Evolutionary conservation across 2,329 filamentous ascomycete genomes (phyloP).

Genomic region (Ophiostoma triangulosporum): DNA sequence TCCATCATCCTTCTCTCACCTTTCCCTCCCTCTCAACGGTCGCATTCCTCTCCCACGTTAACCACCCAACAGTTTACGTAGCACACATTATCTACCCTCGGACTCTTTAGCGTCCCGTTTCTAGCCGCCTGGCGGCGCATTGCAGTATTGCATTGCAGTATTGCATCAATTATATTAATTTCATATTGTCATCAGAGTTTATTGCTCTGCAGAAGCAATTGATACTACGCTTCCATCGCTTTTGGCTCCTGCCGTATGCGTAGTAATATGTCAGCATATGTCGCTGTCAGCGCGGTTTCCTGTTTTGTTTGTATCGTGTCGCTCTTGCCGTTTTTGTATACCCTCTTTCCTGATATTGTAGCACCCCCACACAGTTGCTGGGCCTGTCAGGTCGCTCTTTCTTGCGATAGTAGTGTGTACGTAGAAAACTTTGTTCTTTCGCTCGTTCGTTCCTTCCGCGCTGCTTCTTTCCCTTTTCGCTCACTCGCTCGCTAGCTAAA

Average conservation of each 20-base stretch:
- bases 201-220: too few relatives aligned
- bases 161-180: too few relatives aligned
- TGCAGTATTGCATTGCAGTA: neutral
- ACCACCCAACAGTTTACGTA: neutral
- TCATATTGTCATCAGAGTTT: too few relatives aligned
- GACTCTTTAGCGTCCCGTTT: neutral
- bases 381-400: neutral
- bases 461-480: neutral
- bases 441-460: neutral
- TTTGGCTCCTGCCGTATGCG: too few relatives aligned
- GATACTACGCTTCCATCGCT: too few relatives aligned
- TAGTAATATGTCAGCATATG: too few relatives aligned
- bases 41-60: neutral
- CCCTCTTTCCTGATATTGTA: neutral
- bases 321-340: too few relatives aligned
- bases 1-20: neutral
- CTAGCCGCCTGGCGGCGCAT: neutral
- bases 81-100: neutral
- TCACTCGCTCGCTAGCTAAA: neutral
- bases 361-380: neutral
- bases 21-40: neutral
- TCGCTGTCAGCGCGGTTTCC: too few relatives aligned
- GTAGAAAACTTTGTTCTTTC: neutral
- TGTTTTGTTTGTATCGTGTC: too few relatives aligned
- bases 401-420: neutral